phyloP scores from a whole-genome alignment of 192 early-diverging fungal genomes.

The Rhizophagus prolifer region DNA sequence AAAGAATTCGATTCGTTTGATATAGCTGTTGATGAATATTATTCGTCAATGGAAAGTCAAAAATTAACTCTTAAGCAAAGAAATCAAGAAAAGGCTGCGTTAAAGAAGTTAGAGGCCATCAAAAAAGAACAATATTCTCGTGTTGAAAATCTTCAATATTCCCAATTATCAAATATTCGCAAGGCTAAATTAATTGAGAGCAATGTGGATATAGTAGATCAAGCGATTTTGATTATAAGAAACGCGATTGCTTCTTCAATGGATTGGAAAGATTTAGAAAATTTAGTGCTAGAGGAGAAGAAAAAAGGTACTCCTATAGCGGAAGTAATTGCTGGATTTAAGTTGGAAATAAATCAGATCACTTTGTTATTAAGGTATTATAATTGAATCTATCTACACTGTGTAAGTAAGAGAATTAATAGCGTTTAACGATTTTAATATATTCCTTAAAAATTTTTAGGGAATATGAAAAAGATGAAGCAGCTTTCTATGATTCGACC shows the following conservation, averaged over 20 bases:
- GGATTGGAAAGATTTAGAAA: constrained; percentile 95
- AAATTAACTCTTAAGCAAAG: constrained; percentile 67
- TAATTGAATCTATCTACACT: background rate
- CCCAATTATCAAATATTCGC: constrained; percentile 67
- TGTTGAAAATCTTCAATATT: constrained; percentile 70
- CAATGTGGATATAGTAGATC: constrained; percentile 83
- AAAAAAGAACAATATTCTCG: constrained; percentile 76
- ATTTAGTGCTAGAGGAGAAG: constrained; percentile 82
- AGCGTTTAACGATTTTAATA: background rate
- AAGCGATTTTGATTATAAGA: constrained; percentile 82
- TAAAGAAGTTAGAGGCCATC: constrained; percentile 82
- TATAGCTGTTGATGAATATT: constrained; percentile 88
- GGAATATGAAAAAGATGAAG: constrained; percentile 8
- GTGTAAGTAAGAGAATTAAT: background rate
- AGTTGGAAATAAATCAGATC: constrained; percentile 80
- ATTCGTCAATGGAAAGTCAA: constrained; percentile 87
- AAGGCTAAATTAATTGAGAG: constrained; percentile 85
- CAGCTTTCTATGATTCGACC: constrained; percentile 18
- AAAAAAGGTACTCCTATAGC: constrained; percentile 80
- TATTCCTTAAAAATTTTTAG: background rate
- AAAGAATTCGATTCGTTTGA: constrained; percentile 79
- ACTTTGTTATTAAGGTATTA: constrained; percentile 59
- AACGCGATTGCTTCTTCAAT: constrained; percentile 87
- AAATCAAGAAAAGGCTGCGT: constrained; percentile 71
- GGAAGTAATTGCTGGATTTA: constrained; percentile 66